These are phyloP conservation scores for Solanum bulbocastanum DNA, from an alignment of 257 asterid species.

Conservation along the genomic window DNA sequence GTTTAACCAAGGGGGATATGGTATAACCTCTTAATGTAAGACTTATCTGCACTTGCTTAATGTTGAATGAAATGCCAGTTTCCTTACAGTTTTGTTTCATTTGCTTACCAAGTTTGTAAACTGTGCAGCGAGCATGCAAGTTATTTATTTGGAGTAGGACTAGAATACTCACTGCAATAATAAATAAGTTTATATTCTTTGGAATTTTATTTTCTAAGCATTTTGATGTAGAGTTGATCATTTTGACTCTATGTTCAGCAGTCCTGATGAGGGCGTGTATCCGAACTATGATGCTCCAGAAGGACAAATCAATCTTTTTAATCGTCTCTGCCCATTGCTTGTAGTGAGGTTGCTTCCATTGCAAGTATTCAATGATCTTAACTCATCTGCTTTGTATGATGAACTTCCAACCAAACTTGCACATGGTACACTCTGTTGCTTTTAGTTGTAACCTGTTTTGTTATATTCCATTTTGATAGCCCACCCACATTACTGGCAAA, in stretches of 20 bases:
- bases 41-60: not conserved
- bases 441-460: not conserved
- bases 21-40: not conserved
- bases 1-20: not conserved
- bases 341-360: slow-evolving; percentile 79
- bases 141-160: not conserved
- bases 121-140: not conserved
- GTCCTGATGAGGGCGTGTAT: slow-evolving; percentile 20
- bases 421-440: slow-evolving; percentile 35
- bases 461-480: not conserved
- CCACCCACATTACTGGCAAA: not conserved
- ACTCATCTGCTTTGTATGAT: slow-evolving; percentile 57
- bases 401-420: slow-evolving; percentile 19
- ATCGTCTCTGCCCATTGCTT: slow-evolving; percentile 83
- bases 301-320: slow-evolving; percentile 38
- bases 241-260: slow-evolving; percentile 7
- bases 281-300: slow-evolving; percentile 25
- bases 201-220: not conserved
- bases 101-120: not conserved
- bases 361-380: slow-evolving; percentile 63
- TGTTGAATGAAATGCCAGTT: not conserved
- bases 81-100: not conserved
- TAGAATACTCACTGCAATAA: not conserved
- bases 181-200: not conserved
- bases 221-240: not conserved